phyloP scores from a whole-genome alignment of 1,284 basidiomycete genomes.

The Thecaphora thlaspeos region DNA sequence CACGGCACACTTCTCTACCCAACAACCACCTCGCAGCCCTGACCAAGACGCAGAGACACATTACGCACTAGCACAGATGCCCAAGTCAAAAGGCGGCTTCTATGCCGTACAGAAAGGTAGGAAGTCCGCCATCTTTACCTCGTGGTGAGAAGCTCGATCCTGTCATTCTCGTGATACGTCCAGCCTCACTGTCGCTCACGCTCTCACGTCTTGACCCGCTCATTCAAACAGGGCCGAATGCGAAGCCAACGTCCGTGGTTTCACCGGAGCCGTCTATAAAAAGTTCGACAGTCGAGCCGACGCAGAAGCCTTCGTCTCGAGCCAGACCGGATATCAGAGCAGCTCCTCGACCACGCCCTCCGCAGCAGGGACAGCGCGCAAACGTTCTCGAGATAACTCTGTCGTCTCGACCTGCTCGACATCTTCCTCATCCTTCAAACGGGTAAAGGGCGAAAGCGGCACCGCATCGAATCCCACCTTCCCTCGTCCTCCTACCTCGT shows the following conservation, averaged over 20 bases:
- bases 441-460: not conserved
- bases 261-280: slow-evolving; percentile 65
- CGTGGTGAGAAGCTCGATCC: too few relatives aligned
- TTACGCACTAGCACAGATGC: slow-evolving; percentile 4
- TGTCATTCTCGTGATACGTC: too few relatives aligned
- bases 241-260: slow-evolving; percentile 66
- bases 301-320: slow-evolving; percentile 59
- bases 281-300: slow-evolving; percentile 65
- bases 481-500: not conserved
- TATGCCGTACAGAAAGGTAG: slow-evolving; percentile 49
- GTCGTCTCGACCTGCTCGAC: not conserved
- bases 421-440: not conserved
- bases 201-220: not conserved
- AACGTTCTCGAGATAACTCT: not conserved
- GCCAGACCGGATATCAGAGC: not conserved
- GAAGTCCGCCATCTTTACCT: slow-evolving; percentile 42
- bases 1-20: too few relatives aligned
- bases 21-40: too few relatives aligned
- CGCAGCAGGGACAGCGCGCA: slow-evolving; percentile 8
- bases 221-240: slow-evolving; percentile 64
- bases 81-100: slow-evolving; percentile 19
- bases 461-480: slow-evolving; percentile 1
- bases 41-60: not conserved
- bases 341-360: not conserved
- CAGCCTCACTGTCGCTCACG: not conserved